Evolutionary conservation across 1,284 basidiomycete species (phyloP), one percentile per base, ranked within the genome.

Genomic region (Ceratobasidium sp.): DNA sequence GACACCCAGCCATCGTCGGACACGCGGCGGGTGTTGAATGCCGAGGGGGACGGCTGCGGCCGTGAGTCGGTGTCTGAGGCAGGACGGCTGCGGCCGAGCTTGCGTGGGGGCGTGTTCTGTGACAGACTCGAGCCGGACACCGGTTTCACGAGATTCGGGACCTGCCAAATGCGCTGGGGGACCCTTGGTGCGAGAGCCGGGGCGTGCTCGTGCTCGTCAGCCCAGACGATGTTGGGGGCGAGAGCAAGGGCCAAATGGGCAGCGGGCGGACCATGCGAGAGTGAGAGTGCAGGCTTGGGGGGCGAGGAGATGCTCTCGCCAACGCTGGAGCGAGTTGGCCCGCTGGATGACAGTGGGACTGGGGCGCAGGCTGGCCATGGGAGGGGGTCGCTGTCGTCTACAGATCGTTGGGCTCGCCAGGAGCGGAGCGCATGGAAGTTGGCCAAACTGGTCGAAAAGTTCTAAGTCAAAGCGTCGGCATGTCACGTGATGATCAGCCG

Each of bases 171-270:
- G 59, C 64, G 46, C 71, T 74, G 9, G 64, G 71, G 44, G 71
- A 74, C 59, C 64, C 71, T 64, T 74, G 71, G 61, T 74, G 57
- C 40, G 59, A 64, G 13, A 74, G 71, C 38, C 54, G 48, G 44
- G 64, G 70, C 4, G 70, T 74, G 59, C 70, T 74, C 26, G 71
- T 74, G n/a, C 33, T 59, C 42, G 56, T 71, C 13, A 64, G 46
- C 7, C 57, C 59, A 26, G 44, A 26, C 20, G 59, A 38, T 26
- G 61, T 42, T n/a, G 71, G 59, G 4, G 59, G 15, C 40, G 59
- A 48, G 23, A 64, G 59, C 20, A 10, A 1, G 1, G 65, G 46
- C 3, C 46, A 44, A n/a, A 67, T 20, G 6, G 65, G 65, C 12
- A 67, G 65, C 20, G 71, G 71, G 9, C 71, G 71, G 28, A 28